phyloP scores from a whole-genome alignment of 2,329 filamentous ascomycete genomes.

The Chaetoscypha palmicola region DNA sequence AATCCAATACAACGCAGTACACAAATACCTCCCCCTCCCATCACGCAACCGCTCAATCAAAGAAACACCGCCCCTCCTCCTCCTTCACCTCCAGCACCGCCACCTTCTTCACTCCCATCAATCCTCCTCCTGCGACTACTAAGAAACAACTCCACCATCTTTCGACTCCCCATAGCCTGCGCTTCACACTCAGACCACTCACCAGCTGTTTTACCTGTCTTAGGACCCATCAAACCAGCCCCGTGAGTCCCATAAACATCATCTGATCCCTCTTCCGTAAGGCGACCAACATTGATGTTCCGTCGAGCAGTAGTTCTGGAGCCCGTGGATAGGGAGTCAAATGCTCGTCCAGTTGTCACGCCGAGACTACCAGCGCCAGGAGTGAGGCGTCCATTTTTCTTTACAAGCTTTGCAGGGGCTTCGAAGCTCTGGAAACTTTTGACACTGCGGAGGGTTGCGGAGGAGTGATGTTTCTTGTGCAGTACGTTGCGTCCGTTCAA shows the following conservation, averaged over 20 bases:
- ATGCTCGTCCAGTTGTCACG: slow-evolving; percentile 29
- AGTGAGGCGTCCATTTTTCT: slow-evolving; percentile 13
- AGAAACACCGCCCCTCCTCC: neutral
- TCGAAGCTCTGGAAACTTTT: slow-evolving; percentile 22
- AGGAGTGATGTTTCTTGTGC: slow-evolving; percentile 22
- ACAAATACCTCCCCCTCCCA: no score
- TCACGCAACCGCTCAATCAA: neutral
- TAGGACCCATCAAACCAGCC: slow-evolving; percentile 19
- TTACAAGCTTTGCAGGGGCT: slow-evolving; percentile 25
- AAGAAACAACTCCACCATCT: slow-evolving; percentile 49
- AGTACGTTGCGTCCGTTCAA: slow-evolving; percentile 18
- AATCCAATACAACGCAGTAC: no score
- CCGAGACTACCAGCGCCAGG: slow-evolving; percentile 10
- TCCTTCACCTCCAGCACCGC: neutral
- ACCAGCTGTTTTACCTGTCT: slow-evolving; percentile 12
- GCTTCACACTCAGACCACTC: slow-evolving; percentile 22
- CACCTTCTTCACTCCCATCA: slow-evolving; percentile 33
- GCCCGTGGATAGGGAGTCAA: slow-evolving; percentile 20
- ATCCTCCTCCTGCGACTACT: slow-evolving; percentile 41
- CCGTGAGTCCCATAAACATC: slow-evolving; percentile 16
- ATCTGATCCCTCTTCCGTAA: slow-evolving; percentile 9
- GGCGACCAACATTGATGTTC: neutral
- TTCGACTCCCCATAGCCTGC: slow-evolving; percentile 39
- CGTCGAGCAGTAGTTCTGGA: slow-evolving; percentile 2
- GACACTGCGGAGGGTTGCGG: slow-evolving; percentile 20